Evolutionary conservation across 2,329 filamentous ascomycete genomes (phyloP), one percentile per base, ranked within the genome.

Genomic region (Endoconidiophora laricicola): DNA sequence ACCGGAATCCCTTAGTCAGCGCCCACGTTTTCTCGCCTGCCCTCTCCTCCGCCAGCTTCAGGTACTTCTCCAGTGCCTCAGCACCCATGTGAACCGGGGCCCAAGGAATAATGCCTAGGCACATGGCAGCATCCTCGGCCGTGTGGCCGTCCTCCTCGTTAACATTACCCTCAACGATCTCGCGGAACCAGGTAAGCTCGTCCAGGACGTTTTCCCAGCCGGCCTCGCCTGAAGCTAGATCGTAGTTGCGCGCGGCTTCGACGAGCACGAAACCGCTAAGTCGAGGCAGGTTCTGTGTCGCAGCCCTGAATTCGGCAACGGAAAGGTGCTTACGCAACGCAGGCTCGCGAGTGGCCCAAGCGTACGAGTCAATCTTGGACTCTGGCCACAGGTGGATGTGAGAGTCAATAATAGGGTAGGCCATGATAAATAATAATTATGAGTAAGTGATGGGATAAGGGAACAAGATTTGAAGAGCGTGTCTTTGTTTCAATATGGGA

Each of bases 351-450:
- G 63, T 72, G 66, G 77, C 76, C 87, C 86, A 94, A 52, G 75
- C 67, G 55, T 93, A 75, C 38, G 75, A 73, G 49, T 71, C 60
- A 48, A 83, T 61, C 58, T 90, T 83, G 48, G 74, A 73, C 43
- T 69, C 64, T 42, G 86, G 83, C 69, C 79, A 94, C 60, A 95
- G 78, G 67, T 95, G 88, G 65, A 95, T 82, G 69, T 95, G 90
- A 38, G 86, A 82, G 69, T 95, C 88, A 64, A 95, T 78, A 60
- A 94, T 80, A 58, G 71, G 76, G 58, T 69, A 60, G 52, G 66
- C 58, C 63, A 65, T 65, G 55, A 50, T 60, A 48, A 16, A 40
- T 42, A 50, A 43, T 52, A 33, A 22, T 14, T 23, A 40, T 37
- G 40, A 10, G 16, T 22, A 14, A 42, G 22, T 29, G 16, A 16